Percentiles rank a stretch among this genome's conserved stretches.
Conservation (phyloP, 2,329 filamentous ascomycete genomes). For the Colletotrichum graminicola region DNA sequence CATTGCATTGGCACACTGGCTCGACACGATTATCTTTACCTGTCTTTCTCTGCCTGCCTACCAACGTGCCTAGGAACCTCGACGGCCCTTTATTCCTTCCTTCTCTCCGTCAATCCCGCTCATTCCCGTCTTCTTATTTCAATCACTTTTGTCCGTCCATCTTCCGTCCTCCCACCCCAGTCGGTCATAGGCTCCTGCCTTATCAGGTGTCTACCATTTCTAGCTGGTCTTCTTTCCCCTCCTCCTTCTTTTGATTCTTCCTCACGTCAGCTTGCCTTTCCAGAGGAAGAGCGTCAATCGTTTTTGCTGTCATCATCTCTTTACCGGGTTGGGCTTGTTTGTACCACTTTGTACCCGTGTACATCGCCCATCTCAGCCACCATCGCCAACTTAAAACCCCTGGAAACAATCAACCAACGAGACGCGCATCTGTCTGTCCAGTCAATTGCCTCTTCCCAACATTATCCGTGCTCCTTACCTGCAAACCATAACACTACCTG, state of each 20-base stretch:
- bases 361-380: neutral
- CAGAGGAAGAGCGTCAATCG: conserved; percentile 9
- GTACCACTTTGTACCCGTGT: neutral
- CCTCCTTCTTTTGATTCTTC: neutral
- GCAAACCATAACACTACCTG: conserved; percentile 10
- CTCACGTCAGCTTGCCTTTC: conserved; percentile 15
- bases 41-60: neutral
- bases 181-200: neutral
- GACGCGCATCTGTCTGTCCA: conserved; percentile 21
- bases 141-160: neutral
- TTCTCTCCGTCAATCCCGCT: neutral
- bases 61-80: neutral
- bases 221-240: neutral
- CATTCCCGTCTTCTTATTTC: neutral
- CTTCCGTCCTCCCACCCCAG: neutral
- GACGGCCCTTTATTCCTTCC: neutral
- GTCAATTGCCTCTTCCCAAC: neutral
- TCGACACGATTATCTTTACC: neutral
- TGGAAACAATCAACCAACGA: conserved; percentile 4
- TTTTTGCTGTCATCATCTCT: neutral
- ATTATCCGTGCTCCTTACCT: conserved; percentile 4
- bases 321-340: neutral
- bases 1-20: conserved; percentile 13
- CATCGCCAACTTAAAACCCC: conserved; percentile 4
- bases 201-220: neutral